Base-by-base conservation (phyloP, 2,329 filamentous ascomycete genomes). In the Talaromyces sp. region DNA sequence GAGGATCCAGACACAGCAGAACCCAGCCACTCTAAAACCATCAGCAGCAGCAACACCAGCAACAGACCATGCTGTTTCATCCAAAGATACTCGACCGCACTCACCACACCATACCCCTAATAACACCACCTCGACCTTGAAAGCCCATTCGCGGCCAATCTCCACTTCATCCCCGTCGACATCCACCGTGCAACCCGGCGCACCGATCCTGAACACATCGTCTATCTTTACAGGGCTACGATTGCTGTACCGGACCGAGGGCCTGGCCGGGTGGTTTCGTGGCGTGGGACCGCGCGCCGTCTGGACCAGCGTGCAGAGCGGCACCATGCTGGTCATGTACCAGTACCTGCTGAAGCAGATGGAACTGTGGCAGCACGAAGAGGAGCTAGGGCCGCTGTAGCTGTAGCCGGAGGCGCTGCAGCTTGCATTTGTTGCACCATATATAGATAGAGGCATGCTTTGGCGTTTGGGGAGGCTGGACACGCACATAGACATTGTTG, bases 291-390 rank as follows among this genome's bases (percentile, higher is more conserved):
- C 95, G 1, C 86, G 95, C 58, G 89, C 89, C 60, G 91, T 98
- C 14, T 99, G 95, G 95, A 99, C 95, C 24, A 96, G 93, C 70
- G 91, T 98, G 61, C 95, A 99, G 79, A 96, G 90, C 70, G 90
- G 93, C 49, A 96, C 91, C 66, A 98, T 98, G 93, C 81, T 98
- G 72, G 93, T 98, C 68, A 81, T 97, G 73, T 98, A 98, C 75
- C 93, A 98, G 78, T 89, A 88, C 62, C 80, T 98, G 59, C 78
- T 98, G 71, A 87, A 89, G 69, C 86, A 88, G 75, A 83, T 98
- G 66, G 89, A 93, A 60, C 57, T n/a, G 32, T 29, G 27, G 49
- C 24, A 52, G 41, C 49, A 49, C 14, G 55, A 43, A 24, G 55
- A 57, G 5, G 59, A 61, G 32, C 26, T 53, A 43, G 32, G 31